Evolutionary conservation across 805 yeast species (phyloP).

Genomic region (Candida railenensis): DNA sequence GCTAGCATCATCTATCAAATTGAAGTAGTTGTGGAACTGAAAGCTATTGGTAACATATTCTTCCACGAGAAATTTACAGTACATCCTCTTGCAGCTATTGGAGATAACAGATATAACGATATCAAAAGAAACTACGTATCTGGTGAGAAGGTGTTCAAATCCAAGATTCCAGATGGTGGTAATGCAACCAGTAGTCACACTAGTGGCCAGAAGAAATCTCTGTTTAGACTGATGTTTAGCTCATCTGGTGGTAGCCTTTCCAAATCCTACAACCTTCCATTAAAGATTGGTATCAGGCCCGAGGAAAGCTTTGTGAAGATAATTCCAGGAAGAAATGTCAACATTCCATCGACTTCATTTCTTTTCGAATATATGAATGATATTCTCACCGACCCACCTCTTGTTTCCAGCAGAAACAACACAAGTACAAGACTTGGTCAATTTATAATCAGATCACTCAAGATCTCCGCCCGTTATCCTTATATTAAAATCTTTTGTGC

Average conservation of each 20-base stretch:
- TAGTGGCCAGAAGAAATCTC: neutral
- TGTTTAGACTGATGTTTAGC: conserved; percentile 4
- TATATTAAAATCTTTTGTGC: conserved; percentile 2
- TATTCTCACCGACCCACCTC: neutral
- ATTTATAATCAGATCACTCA: conserved; percentile 1
- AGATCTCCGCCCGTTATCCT: neutral
- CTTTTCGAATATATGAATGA: conserved; percentile 1
- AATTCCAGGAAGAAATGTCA: conserved; percentile 1
- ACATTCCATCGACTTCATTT: conserved; percentile 2
- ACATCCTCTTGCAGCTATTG: conserved; percentile 1
- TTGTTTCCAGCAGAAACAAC: neutral
- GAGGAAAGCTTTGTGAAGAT: neutral
- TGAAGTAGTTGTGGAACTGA: conserved; percentile 4
- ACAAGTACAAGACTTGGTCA: conserved; percentile 1
- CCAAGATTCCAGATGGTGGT: neutral
- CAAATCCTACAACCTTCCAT: conserved; percentile 1
- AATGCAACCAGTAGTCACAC: neutral
- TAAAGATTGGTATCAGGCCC: conserved; percentile 1
- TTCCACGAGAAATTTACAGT: conserved; percentile 6
- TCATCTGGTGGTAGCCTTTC: neutral
- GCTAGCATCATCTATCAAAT: conserved; percentile 6
- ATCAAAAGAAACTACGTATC: neutral
- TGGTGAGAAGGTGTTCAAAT: neutral
- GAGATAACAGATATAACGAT: neutral
- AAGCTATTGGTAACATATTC: neutral